phyloP scores from a whole-genome alignment of 495 filamentous ascomycete species.

The Schizothecium vesticola region DNA sequence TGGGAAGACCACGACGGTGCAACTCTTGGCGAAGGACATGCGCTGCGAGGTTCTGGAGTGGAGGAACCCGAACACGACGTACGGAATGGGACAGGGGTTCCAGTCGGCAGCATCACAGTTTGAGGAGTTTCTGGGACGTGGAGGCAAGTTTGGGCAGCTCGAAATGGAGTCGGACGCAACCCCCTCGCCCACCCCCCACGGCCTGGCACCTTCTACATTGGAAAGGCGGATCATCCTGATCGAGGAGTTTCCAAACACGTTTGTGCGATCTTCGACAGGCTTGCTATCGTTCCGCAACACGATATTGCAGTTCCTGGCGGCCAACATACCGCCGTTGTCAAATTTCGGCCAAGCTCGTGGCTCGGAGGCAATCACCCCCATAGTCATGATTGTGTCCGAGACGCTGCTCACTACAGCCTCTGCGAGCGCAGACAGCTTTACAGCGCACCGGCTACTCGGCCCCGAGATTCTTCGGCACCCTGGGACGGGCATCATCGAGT shows the following conservation, averaged over 20 bases:
- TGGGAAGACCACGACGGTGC: constrained; percentile 86
- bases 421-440: constrained; percentile 78
- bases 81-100: constrained; percentile 45
- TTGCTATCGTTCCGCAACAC: constrained; percentile 70
- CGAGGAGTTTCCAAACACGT: constrained; percentile 90
- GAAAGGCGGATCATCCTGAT: constrained; percentile 62
- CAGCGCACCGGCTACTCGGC: constrained; percentile 80
- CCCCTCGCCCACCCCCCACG: not conserved
- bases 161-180: constrained; percentile 48
- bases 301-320: constrained; percentile 67
- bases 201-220: constrained; percentile 8
- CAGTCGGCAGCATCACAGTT: constrained; percentile 70
- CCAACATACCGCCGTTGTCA: constrained; percentile 45
- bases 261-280: constrained; percentile 59
- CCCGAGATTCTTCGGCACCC: constrained; percentile 76
- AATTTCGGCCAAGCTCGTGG: constrained; percentile 26
- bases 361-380: constrained; percentile 53
- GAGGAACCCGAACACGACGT: constrained; percentile 69
- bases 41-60: constrained; percentile 77
- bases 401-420: constrained; percentile 70
- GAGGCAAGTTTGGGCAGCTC: constrained; percentile 72
- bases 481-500: constrained; percentile 71
- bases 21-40: constrained; percentile 65
- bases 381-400: constrained; percentile 89
- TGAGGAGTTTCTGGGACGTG: constrained; percentile 80